These are phyloP conservation scores for Dactylellina leptospora DNA, from an alignment of 2,329 filamentous ascomycete genomes.

Conservation along the genomic window DNA sequence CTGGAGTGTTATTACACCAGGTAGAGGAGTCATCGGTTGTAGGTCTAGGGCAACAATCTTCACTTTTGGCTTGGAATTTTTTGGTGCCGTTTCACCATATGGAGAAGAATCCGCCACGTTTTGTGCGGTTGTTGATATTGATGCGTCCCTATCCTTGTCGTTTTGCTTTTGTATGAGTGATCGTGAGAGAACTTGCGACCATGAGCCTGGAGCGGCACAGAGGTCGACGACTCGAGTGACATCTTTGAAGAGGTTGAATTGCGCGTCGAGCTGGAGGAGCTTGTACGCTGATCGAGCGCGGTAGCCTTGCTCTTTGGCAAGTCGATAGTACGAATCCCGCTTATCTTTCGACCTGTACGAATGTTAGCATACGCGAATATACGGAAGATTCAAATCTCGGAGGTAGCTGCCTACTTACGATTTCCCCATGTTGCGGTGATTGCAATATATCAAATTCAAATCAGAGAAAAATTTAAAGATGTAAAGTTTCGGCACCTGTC, in stretches of 20 bases:
- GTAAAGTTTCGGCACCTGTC: not conserved
- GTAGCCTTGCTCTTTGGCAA: conserved; percentile 99
- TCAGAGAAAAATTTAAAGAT: not conserved
- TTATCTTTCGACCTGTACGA: conserved; percentile 76
- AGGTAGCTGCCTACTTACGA: conserved; percentile 34
- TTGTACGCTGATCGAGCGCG: conserved; percentile 96
- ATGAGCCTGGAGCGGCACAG: conserved; percentile 93
- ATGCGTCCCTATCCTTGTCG: conserved; percentile 56
- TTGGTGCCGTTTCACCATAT: conserved; percentile 59
- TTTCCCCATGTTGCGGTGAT: conserved; percentile 42
- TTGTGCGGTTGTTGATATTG: not conserved
- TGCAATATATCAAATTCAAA: not conserved
- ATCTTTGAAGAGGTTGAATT: conserved; percentile 89
- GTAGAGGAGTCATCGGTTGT: conserved; percentile 92
- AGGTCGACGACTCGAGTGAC: conserved; percentile 94
- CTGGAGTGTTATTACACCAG: conserved; percentile 88
- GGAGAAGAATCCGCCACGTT: conserved; percentile 59
- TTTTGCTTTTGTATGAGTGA: conserved; percentile 72
- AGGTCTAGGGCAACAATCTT: conserved; percentile 96
- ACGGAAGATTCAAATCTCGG: not conserved
- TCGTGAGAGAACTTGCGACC: conserved; percentile 94
- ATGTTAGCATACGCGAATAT: not conserved
- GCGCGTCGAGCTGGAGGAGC: conserved; percentile 91
- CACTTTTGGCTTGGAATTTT: conserved; percentile 65
- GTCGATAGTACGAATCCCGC: conserved; percentile 94